Evolutionary conservation across 257 asterid genomes (phyloP).

Genomic region (Penstemon barbatus): DNA sequence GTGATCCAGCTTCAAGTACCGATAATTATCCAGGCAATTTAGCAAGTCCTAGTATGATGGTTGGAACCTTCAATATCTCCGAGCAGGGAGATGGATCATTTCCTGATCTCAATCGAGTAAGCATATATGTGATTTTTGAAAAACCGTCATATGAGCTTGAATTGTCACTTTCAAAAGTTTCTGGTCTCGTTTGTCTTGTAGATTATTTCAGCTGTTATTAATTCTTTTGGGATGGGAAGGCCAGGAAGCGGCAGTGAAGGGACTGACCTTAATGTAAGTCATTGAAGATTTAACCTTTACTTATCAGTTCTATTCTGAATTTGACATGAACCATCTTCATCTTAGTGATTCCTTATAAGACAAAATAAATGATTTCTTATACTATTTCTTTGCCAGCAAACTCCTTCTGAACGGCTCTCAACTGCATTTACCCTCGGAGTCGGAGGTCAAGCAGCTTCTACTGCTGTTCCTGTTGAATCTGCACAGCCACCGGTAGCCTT

Average conservation of each 20-base stretch:
- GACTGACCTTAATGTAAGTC: conserved; percentile 79
- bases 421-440: conserved; percentile 41
- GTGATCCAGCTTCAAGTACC: conserved; percentile 55
- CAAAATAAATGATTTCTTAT: conserved; percentile 16
- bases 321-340: conserved; percentile 24
- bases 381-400: conserved; percentile 46
- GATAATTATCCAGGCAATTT: conserved; percentile 47
- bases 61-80: conserved; percentile 80
- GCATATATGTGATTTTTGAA: conserved; percentile 13
- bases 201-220: conserved; percentile 69
- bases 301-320: neutral
- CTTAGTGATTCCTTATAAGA: conserved; percentile 18
- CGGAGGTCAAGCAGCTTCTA: conserved; percentile 50
- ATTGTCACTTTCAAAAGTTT: conserved; percentile 15
- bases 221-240: conserved; percentile 63
- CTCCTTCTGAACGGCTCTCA: conserved; percentile 47
- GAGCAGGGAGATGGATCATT: conserved; percentile 83
- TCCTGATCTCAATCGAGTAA: conserved; percentile 81
- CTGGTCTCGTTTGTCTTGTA: conserved; percentile 33
- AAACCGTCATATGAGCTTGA: conserved; percentile 22
- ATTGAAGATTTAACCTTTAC: conserved; percentile 22
- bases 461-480: conserved; percentile 50
- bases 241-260: conserved; percentile 67
- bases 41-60: conserved; percentile 61
- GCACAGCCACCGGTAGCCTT: conserved; percentile 70